These are phyloP conservation scores for Juglanconis oblonga DNA, from an alignment of 2,329 filamentous ascomycete species.

Conservation along the genomic window DNA sequence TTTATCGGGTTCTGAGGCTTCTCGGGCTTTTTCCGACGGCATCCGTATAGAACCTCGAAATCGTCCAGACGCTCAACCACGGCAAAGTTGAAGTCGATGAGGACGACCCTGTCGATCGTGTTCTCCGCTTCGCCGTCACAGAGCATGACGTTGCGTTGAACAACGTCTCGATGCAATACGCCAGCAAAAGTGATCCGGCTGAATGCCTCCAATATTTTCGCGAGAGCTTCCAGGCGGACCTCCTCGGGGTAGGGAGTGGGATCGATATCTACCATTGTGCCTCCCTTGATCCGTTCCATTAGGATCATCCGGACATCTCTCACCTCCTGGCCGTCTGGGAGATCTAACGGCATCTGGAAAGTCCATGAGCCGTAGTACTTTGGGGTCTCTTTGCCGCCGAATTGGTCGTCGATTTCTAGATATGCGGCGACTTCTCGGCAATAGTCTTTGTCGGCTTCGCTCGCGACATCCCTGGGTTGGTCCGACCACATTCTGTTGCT, in stretches of 20 bases:
- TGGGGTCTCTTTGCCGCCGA: not conserved
- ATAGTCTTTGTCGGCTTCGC: slow-evolving; percentile 1
- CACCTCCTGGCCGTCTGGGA: not conserved
- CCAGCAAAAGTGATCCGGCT: not conserved
- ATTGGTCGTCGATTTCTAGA: not conserved
- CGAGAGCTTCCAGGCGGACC: not conserved
- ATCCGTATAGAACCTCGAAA: not conserved
- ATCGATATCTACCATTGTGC: not conserved
- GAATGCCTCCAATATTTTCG: not conserved
- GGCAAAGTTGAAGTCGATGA: slow-evolving; percentile 1
- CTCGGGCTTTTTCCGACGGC: not conserved
- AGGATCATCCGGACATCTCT: not conserved
- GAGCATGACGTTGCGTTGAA: not conserved
- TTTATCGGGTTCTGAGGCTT: not conserved
- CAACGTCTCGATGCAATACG: not conserved
- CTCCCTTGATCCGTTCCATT: slow-evolving; percentile 1
- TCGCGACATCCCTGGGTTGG: not conserved
- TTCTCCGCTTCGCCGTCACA: not conserved
- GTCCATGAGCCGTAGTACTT: slow-evolving; percentile 4
- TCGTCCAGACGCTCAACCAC: not conserved
- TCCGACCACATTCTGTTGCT: not conserved
- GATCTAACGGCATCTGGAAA: not conserved
- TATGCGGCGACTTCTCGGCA: not conserved
- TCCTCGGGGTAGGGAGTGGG: not conserved
- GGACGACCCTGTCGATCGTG: not conserved